Base-by-base conservation (phyloP, 176 grass and related monocot species). In the Saccharum officinarum region DNA sequence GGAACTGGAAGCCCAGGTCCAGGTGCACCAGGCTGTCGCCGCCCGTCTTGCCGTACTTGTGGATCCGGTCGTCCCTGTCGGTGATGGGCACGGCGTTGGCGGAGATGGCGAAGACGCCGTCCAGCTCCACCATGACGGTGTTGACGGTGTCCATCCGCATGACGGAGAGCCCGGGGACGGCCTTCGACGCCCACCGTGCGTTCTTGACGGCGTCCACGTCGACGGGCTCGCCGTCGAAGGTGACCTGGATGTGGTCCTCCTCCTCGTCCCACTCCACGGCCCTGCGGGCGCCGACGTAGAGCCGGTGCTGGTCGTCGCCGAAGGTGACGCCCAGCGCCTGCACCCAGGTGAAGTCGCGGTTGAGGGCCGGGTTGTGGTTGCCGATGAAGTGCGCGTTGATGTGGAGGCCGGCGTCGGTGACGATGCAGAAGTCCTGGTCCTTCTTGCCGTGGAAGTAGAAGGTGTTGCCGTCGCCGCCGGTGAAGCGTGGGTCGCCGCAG, bases 401-500 rank as follows among this genome's bases (percentile, higher is more conserved):
- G 75, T 92, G 90, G 7, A 92, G 87, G 3, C 59, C 6, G 4
- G 68, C 1, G 79, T 92, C 91, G 10, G 91, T 50, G 76, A 90
- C 0, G 37, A 92, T 14, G 46, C 84, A 87, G 63, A 90, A 92
- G 26, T 92, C 36, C 4, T 74, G 37, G 63, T 82, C 83, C 74
- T 87, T 94, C 25, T 75, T 81, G 16, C 92, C 89, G 5, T 94
- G 92, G 76, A 94, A 91, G 80, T 92, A 91, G 59, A 64, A 45
- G 13, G 76, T 88, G 69, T 95, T 95, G 36, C 90, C 93, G 41
- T 95, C 90, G 10, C 82, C 93, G 44, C 93, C 90, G 10, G 85
- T 95, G 87, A 95, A 95, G 62, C 87, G 90, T 0, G 93, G 93
- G 63, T 95, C 93, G 2, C 90, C 90, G 39, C 93, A 95, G 4